Percentiles rank a stretch among this genome's conserved stretches.
phyloP scores from a whole-genome alignment of 257 asterid species.

The Anisodus tanguticus region DNA sequence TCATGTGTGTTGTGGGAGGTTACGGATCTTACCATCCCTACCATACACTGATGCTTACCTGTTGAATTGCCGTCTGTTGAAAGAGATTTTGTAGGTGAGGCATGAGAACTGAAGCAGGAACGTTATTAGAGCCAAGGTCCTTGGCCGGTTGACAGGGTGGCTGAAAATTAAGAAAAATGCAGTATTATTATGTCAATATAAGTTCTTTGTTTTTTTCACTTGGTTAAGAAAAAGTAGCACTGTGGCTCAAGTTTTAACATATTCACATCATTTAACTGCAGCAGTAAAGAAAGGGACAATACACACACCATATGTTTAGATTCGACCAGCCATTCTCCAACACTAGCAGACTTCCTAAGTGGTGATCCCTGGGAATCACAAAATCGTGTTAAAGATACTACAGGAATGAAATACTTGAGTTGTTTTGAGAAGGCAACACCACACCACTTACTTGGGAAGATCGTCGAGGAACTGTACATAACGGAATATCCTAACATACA shows the following conservation, averaged over 20 bases:
- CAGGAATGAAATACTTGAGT: constrained; percentile 38
- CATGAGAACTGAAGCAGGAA: constrained; percentile 79
- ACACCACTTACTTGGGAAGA: constrained; percentile 69
- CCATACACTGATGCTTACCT: constrained; percentile 42
- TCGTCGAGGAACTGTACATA: constrained; percentile 71
- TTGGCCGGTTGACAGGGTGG: constrained; percentile 61
- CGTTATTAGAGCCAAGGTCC: constrained; percentile 61
- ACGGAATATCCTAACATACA: constrained; percentile 78
- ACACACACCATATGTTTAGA: constrained; percentile 74
- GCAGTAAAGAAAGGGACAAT: constrained; percentile 30
- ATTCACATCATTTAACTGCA: constrained; percentile 33
- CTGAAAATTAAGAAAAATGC: constrained; percentile 52
- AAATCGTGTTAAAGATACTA: constrained; percentile 34
- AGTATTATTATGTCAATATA: background rate
- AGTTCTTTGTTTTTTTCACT: constrained; percentile 15
- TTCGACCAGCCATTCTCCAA: constrained; percentile 88
- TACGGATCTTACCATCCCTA: background rate
- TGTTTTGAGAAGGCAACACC: constrained; percentile 33
- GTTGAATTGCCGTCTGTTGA: constrained; percentile 94
- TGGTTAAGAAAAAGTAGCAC: constrained; percentile 10
- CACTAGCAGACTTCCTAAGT: constrained; percentile 92
- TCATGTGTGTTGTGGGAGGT: background rate
- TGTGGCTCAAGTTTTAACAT: constrained; percentile 23
- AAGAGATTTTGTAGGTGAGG: constrained; percentile 96
- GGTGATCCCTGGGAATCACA: constrained; percentile 76